These are phyloP conservation scores for Panaeolus papilionaceus DNA, from an alignment of 768 basidiomycete species.

Conservation along the genomic window DNA sequence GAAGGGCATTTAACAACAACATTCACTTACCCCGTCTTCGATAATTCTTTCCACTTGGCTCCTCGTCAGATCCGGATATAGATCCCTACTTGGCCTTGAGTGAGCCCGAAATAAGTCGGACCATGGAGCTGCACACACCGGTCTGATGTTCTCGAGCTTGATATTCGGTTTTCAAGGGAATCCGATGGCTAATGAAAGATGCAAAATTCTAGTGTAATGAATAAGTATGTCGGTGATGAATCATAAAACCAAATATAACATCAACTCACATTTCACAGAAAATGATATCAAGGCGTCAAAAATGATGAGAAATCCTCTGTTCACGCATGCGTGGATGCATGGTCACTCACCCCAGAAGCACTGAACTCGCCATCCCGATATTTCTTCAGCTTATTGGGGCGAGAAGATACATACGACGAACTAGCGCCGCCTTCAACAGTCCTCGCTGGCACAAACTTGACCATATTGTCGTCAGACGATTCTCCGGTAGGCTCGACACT, in stretches of 20 bases:
- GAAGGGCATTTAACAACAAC: no score
- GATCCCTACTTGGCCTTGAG: neutral
- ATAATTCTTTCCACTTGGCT: neutral
- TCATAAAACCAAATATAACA: neutral
- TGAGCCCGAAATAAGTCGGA: neutral
- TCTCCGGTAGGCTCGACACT: neutral
- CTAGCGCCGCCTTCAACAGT: slow-evolving; percentile 3
- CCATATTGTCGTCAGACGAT: neutral
- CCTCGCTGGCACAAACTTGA: slow-evolving; percentile 2
- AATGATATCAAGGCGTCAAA: neutral
- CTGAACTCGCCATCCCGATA: slow-evolving; percentile 3
- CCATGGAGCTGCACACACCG: neutral
- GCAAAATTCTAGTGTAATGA: neutral
- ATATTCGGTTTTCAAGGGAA: neutral
- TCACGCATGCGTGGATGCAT: neutral
- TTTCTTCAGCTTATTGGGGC: slow-evolving; percentile 4
- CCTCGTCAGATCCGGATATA: neutral
- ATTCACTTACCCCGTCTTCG: neutral
- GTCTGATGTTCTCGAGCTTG: neutral
- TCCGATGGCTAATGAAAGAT: neutral
- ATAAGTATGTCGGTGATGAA: neutral
- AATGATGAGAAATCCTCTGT: neutral
- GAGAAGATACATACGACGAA: neutral
- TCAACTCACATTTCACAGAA: neutral
- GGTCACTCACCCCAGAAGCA: slow-evolving; percentile 4